Conservation (phyloP, 257 asterid genomes). For the Schizonepeta tenuifolia region DNA sequence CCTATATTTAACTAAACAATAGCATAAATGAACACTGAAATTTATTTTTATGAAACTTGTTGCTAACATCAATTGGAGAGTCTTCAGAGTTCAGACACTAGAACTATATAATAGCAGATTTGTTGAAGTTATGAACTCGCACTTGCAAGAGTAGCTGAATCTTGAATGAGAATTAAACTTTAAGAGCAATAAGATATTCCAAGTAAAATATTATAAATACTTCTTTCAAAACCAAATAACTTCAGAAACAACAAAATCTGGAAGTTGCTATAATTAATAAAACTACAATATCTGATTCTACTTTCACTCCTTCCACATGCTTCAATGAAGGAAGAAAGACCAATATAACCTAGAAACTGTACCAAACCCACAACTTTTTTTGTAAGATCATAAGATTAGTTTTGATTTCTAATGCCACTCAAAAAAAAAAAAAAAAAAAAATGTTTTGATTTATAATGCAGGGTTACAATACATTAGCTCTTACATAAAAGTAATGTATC, state of each 20-base stretch:
- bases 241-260: background rate
- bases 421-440: too few species aligned
- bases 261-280: constrained; percentile 7
- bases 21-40: background rate
- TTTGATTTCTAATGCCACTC: too few species aligned
- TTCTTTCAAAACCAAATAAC: background rate
- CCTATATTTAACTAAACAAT: background rate
- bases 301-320: constrained; percentile 15
- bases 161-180: constrained; percentile 8
- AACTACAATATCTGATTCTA: background rate
- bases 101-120: background rate
- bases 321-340: background rate
- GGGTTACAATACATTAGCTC: background rate
- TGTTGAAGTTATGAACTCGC: too few species aligned
- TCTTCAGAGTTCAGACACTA: constrained; percentile 6
- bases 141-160: constrained; percentile 5
- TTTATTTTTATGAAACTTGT: constrained; percentile 1
- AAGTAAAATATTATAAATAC: background rate
- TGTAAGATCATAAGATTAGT: too few species aligned
- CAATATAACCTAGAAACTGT: constrained; percentile 7
- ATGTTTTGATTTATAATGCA: too few species aligned
- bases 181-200: background rate
- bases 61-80: background rate
- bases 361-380: background rate
- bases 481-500: constrained; percentile 1